These are phyloP conservation scores for Dactylellina parvicollis DNA, from an alignment of 2,329 filamentous ascomycete genomes.

Conservation along the genomic window DNA sequence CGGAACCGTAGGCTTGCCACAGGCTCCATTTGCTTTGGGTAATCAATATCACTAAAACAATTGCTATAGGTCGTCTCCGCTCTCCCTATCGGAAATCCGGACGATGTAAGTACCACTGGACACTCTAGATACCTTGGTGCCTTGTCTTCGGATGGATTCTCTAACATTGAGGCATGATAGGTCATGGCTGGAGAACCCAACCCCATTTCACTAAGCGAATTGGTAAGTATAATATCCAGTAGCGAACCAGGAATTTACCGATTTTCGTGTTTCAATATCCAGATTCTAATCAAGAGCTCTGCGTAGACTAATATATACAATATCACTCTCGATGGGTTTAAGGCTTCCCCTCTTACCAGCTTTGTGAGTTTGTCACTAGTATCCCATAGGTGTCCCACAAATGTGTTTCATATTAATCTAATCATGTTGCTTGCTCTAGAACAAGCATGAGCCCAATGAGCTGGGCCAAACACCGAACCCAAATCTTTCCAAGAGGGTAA, in stretches of 20 bases:
- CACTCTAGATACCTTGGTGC: too few relatives aligned
- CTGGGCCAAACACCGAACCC: neutral
- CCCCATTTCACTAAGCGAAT: neutral
- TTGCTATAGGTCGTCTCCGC: neutral
- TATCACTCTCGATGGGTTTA: neutral
- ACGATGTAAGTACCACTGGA: too few relatives aligned
- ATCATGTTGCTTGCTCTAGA: too few relatives aligned
- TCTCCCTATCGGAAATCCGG: neutral
- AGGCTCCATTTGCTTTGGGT: neutral
- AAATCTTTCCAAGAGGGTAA: slow-evolving; percentile 11
- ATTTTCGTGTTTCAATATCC: too few relatives aligned
- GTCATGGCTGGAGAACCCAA: too few relatives aligned
- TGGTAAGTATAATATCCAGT: neutral
- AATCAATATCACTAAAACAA: neutral
- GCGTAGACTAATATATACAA: neutral
- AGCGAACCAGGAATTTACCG: too few relatives aligned
- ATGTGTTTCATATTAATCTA: too few relatives aligned
- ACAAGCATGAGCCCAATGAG: too few relatives aligned
- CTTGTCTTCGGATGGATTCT: too few relatives aligned
- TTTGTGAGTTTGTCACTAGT: neutral
- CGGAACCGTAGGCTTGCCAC: neutral
- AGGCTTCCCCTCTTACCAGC: too few relatives aligned
- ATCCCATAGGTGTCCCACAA: neutral
- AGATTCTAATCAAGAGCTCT: neutral
- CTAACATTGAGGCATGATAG: too few relatives aligned